These are phyloP conservation scores for Pythium pyrilobum DNA, from an alignment of 352 stramenopile genomes.

Conservation along the genomic window DNA sequence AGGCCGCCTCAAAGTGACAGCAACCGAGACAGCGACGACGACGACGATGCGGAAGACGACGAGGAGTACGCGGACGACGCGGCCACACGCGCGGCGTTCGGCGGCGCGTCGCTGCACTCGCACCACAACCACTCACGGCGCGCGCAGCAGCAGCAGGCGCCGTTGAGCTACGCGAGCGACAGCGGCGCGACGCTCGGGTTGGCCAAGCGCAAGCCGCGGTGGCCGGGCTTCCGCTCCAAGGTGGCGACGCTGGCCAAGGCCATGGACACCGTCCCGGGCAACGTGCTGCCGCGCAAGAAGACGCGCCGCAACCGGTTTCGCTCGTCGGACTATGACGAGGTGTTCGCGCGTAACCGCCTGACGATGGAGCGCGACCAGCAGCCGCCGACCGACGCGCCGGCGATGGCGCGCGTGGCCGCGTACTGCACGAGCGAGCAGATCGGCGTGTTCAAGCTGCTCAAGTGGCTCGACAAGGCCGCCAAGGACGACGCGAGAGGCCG, in stretches of 20 bases:
- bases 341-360: conserved; percentile 14
- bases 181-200: conserved; percentile 16
- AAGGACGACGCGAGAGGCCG: conserved; percentile 12
- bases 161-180: conserved; percentile 13
- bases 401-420: conserved; percentile 46
- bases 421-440: conserved; percentile 75
- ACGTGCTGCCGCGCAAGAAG: conserved; percentile 17
- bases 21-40: neutral
- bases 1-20: neutral
- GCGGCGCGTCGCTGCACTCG: neutral
- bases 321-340: conserved; percentile 27
- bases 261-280: neutral
- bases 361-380: neutral
- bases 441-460: conserved; percentile 64
- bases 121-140: conserved; percentile 9
- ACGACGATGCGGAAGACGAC: conserved; percentile 1
- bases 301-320: conserved; percentile 12
- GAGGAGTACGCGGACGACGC: neutral
- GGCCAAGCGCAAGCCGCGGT: conserved; percentile 28
- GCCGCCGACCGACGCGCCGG: conserved; percentile 26
- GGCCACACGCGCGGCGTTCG: neutral
- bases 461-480: conserved; percentile 42
- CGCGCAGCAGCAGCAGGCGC: conserved; percentile 1
- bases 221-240: conserved; percentile 32
- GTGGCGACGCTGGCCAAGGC: conserved; percentile 14